Evolutionary conservation across 192 early-diverging fungal genomes (phyloP).

Genomic region (Geranomyces michiganensis): DNA sequence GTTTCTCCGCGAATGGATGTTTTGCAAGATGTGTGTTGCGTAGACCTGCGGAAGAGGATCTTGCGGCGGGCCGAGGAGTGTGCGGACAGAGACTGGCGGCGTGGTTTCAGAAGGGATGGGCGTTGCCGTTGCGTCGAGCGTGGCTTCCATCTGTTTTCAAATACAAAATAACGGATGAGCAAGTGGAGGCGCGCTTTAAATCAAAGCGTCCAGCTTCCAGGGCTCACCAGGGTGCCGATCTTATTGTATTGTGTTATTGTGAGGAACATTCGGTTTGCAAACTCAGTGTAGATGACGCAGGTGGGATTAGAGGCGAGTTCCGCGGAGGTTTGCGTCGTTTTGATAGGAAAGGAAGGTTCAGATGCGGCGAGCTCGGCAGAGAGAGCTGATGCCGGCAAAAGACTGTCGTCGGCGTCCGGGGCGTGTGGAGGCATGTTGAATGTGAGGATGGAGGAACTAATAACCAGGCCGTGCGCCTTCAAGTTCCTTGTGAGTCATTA

Average conservation of each 20-base stretch:
- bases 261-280: slow-evolving; percentile 21
- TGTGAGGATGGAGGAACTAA: no score
- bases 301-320: neutral
- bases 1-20: slow-evolving; percentile 18
- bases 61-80: slow-evolving; percentile 22
- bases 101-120: neutral
- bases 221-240: slow-evolving; percentile 23
- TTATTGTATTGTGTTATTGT: slow-evolving; percentile 18
- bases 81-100: slow-evolving; percentile 14
- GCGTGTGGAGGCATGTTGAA: no score
- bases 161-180: neutral
- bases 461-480: no score
- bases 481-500: no score
- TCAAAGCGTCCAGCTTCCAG: no score
- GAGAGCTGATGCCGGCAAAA: no score
- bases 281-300: slow-evolving; percentile 22
- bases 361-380: neutral
- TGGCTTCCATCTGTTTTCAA: slow-evolving; percentile 21
- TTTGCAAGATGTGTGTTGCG: slow-evolving; percentile 25
- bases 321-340: slow-evolving; percentile 3
- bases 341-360: slow-evolving; percentile 10
- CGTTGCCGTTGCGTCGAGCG: slow-evolving; percentile 5
- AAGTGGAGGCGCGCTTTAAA: no score
- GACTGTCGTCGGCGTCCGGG: no score
- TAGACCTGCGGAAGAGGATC: slow-evolving; percentile 24